These are phyloP conservation scores for Claviceps sp. DNA, from an alignment of 2,329 filamentous ascomycete genomes.

Conservation along the genomic window DNA sequence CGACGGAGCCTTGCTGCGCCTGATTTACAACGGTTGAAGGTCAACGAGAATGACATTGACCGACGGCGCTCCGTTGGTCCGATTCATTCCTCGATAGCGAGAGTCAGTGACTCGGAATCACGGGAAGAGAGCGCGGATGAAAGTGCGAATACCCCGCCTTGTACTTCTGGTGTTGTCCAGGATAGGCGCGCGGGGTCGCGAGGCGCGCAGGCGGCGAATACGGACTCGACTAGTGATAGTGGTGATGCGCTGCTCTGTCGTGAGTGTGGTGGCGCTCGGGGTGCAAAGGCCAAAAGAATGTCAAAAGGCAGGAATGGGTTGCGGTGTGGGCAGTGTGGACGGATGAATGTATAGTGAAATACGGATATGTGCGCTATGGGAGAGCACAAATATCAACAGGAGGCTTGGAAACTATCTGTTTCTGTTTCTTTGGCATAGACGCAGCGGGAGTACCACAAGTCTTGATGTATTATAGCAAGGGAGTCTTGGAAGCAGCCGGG, in stretches of 20 bases:
- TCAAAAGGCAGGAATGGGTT: slow-evolving; percentile 5
- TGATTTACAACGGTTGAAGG: slow-evolving; percentile 15
- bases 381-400: background rate
- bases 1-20: slow-evolving; percentile 17
- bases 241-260: slow-evolving; percentile 5
- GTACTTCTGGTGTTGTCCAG: slow-evolving; percentile 8
- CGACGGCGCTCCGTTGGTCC: slow-evolving; percentile 19
- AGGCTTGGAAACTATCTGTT: background rate
- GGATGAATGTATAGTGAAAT: background rate
- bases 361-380: background rate
- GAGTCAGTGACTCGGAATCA: slow-evolving; percentile 10
- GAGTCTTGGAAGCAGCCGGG: background rate
- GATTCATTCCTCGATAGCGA: slow-evolving; percentile 9
- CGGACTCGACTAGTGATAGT: slow-evolving; percentile 12
- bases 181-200: slow-evolving; percentile 20
- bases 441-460: background rate
- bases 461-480: background rate
- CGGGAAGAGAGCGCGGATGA: slow-evolving; percentile 10
- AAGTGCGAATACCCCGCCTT: slow-evolving; percentile 5
- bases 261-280: slow-evolving; percentile 4
- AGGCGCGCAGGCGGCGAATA: slow-evolving; percentile 19
- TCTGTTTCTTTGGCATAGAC: background rate
- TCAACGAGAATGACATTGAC: slow-evolving; percentile 11
- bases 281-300: slow-evolving; percentile 2
- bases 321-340: slow-evolving; percentile 6